Base-by-base conservation (phyloP, 2,329 filamentous ascomycete genomes). In the Ilyonectria robusta region DNA sequence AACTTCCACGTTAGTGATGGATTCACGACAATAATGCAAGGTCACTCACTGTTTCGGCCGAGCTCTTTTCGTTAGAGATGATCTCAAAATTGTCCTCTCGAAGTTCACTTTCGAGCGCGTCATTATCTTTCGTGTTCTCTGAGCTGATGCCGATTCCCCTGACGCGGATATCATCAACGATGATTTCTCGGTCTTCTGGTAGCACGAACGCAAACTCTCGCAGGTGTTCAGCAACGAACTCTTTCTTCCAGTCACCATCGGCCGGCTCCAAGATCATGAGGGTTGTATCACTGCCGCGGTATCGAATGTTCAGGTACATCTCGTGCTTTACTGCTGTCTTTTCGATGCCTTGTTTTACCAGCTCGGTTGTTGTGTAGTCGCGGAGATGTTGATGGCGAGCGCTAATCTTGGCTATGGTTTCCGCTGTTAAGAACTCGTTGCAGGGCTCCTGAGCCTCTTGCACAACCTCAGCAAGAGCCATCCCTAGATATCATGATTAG, bases 221-320 rank as follows among this genome's bases (percentile, higher is more conserved):
- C 19, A 76, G 72, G 55, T 83, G 82, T 19, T 76, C 72, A 2
- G 73, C 73, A 2, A 67, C 73, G 42, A 84, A 83, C 1, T 74
- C 66, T 4, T 46, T 59, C 11, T 46, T 71, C 72, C 44, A 84
- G 50, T 82, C 75, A 7, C 76, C 75, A 21, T 80, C 77, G 6
- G 67, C 70, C 1, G 79, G 78, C 10, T 78, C 78, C 8, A 82
- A 67, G 35, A 87, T 83, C 81, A 86, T 86, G 51, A 87, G 50
- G 17, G 55, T 59, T 1, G 61, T 70, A 17, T 68, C 65, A 0
- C 82, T 85, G 1, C 85, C 84, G 64, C 84, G 81, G 58, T 86
- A 86, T 19, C 84, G 80, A 72, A 87, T 79, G 62, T 84, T 85
- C 6, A 87, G 76, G 62, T 82, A 85, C 31, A 72, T 67, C 35